Evolutionary conservation across 2,329 filamentous ascomycete species (phyloP).

Genomic region (Arthrobotrys entomopaga): DNA sequence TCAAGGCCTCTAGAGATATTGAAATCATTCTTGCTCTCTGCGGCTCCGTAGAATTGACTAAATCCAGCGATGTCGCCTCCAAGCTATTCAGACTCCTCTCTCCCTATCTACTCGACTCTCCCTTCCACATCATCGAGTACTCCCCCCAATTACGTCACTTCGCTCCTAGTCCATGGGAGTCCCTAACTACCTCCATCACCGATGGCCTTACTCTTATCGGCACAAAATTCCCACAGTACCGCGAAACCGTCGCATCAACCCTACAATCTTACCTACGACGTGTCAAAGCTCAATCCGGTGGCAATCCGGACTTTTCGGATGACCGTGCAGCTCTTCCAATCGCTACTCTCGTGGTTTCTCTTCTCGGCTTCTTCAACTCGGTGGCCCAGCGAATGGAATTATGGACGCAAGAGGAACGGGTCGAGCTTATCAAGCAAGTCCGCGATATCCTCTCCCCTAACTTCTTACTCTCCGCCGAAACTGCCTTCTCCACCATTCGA

Average conservation of each 20-base stretch:
- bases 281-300: constrained; percentile 55
- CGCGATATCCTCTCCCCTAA: constrained; percentile 80
- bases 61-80: constrained; percentile 76
- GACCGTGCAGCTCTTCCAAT: constrained; percentile 72
- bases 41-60: constrained; percentile 82
- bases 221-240: constrained; percentile 75
- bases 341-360: constrained; percentile 80
- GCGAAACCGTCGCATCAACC: constrained; percentile 72
- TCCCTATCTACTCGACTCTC: constrained; percentile 86
- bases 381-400: constrained; percentile 80
- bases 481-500: constrained; percentile 87
- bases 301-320: constrained; percentile 60
- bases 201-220: constrained; percentile 84
- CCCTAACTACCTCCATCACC: constrained; percentile 80
- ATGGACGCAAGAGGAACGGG: constrained; percentile 79
- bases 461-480: constrained; percentile 87
- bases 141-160: constrained; percentile 85
- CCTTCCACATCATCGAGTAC: constrained; percentile 78
- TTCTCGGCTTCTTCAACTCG: constrained; percentile 90
- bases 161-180: constrained; percentile 88
- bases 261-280: constrained; percentile 77
- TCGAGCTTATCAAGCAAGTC: constrained; percentile 75
- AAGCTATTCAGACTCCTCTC: constrained; percentile 81
- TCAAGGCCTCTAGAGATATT: constrained; percentile 87
- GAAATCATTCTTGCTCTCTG: constrained; percentile 91